Base-by-base conservation (phyloP, 2,329 filamentous ascomycete species). In the Diplodia scrobiculata region DNA sequence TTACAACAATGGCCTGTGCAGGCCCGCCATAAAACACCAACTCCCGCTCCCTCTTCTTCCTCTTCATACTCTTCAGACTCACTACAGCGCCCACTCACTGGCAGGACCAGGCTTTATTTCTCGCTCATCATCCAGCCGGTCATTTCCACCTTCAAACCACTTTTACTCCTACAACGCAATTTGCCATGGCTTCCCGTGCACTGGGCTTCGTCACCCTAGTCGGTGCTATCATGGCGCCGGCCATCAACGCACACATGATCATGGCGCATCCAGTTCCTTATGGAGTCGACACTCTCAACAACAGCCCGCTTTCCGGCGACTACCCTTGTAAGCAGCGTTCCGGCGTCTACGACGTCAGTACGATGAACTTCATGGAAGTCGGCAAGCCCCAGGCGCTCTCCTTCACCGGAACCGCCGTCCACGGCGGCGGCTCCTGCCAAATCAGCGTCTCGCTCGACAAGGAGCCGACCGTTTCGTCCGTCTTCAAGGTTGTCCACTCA, bases 401-500 rank as follows among this genome's bases (percentile, higher is more conserved):
- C 1, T 92, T 97, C 77, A 79, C 76, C 0, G 95, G 94, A 3
- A 82, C 82, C 45, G 92, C 93, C 1, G 86, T 87, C 0, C 95
- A 99, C 72, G 92, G 91, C 11, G 95, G 95, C 55, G 95, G 95
- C 0, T 95, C 91, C 0, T 98, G 94, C 79, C 94, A 98, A 74
- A 77, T 98, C 47, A 88, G 89, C 11, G 81, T 98, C 71, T 92
- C 92, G 0, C 90, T 88, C 7, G 93, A 97, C 72, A 80, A 84
- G 34, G 76, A 84, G 17, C 92, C 93, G 0, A 89, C 84, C 45
- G 84, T 84, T 68, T 75, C 84, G 68, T 90, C 88, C 1, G 82
- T 83, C 9, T 98, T 88, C 86, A 95, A 95, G 79, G 91, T 97
- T 68, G 95, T 98, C 78, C 88, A 96, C 74, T 92, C 89, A 0